Percentiles rank a stretch among this genome's conserved stretches.
Conservation (phyloP, 768 basidiomycete genomes). For the Calocybe indica region DNA sequence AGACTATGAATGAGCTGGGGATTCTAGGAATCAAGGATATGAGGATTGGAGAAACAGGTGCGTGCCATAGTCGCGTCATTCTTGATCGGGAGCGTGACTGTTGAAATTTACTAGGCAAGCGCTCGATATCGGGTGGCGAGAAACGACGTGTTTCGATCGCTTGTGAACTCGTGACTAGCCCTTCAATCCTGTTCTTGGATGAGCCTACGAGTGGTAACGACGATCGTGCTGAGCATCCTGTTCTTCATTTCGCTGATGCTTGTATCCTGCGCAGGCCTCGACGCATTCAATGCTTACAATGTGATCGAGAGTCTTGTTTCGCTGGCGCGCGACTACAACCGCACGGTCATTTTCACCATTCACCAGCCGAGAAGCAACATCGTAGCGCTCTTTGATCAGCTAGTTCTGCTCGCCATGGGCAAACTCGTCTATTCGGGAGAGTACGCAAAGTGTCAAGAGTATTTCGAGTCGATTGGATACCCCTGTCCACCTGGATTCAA, state of each 20-base stretch:
- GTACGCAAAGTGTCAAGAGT: constrained; percentile 66
- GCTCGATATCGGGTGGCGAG: constrained; percentile 96
- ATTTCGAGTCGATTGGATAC: constrained; percentile 73
- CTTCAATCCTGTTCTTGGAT: constrained; percentile 93
- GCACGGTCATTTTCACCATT: constrained; percentile 96
- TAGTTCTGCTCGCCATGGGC: constrained; percentile 81
- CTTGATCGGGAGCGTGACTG: not conserved
- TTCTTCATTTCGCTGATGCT: not conserved
- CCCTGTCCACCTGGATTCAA: constrained; percentile 94
- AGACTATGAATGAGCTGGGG: constrained; percentile 95
- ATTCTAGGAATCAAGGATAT: constrained; percentile 87
- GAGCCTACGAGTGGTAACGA: constrained; percentile 89
- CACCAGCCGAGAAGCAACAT: constrained; percentile 98
- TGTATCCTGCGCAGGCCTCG: constrained; percentile 53
- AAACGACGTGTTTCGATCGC: constrained; percentile 96
- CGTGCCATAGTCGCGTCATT: constrained; percentile 15
- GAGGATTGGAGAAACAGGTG: constrained; percentile 84
- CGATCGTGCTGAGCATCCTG: not conserved
- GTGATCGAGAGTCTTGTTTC: constrained; percentile 86
- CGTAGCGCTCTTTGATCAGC: constrained; percentile 90
- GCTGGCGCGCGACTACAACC: constrained; percentile 82
- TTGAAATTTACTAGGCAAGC: constrained; percentile 44
- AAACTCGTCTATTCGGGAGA: constrained; percentile 83
- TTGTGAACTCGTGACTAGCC: constrained; percentile 95
- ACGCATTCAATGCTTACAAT: constrained; percentile 93